Evolutionary conservation across 2,329 filamentous ascomycete species (phyloP).

Genomic region (Colletotrichum chlorophyti): DNA sequence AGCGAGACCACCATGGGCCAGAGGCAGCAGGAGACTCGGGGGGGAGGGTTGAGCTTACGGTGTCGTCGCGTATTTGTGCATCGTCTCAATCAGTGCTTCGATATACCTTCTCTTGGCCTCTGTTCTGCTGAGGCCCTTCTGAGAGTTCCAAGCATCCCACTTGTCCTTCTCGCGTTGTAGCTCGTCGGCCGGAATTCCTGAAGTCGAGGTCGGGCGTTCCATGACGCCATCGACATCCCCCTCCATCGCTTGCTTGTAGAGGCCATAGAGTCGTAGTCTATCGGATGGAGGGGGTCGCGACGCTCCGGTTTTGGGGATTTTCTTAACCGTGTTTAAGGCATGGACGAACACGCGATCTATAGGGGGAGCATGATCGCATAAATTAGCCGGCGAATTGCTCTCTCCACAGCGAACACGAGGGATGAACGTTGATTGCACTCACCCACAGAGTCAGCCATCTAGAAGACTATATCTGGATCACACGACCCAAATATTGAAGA

Average conservation of each 20-base stretch:
- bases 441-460: conserved; percentile 49
- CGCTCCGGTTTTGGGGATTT: conserved; percentile 92
- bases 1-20: conserved; percentile 4
- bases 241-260: conserved; percentile 99
- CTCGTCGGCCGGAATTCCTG: conserved; percentile 58
- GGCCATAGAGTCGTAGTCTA: conserved; percentile 90
- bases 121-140: conserved; percentile 82
- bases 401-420: conserved; percentile 31
- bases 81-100: conserved; percentile 91
- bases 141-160: conserved; percentile 95
- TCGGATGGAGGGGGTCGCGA: conserved; percentile 85
- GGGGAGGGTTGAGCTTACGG: conserved; percentile 56
- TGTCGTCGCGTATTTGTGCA: conserved; percentile 94
- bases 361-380: conserved; percentile 21
- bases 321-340: conserved; percentile 98
- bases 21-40: neutral
- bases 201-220: conserved; percentile 72
- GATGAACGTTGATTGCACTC: conserved; percentile 30
- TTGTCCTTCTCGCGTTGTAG: conserved; percentile 68
- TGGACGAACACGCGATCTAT: conserved; percentile 98
- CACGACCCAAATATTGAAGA: neutral
- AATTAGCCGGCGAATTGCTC: conserved; percentile 29
- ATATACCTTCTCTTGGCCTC: conserved; percentile 96
- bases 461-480: conserved; percentile 15
- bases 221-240: conserved; percentile 95